Evolutionary conservation across 2,329 filamentous ascomycete genomes (phyloP).

Genomic region (Xylaria digitata): DNA sequence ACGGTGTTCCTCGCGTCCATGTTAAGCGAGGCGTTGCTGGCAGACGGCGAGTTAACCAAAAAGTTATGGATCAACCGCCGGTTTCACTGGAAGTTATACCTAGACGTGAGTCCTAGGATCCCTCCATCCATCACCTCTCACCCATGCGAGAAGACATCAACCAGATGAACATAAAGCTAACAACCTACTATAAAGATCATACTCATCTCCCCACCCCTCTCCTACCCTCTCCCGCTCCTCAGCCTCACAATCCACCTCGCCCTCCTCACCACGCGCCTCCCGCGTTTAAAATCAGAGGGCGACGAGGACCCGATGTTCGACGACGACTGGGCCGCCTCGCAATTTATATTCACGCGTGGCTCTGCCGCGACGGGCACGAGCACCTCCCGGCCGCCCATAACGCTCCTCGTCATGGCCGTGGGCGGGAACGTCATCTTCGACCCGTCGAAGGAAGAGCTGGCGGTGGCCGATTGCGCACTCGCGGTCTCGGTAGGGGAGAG

Average conservation of each 20-base stretch:
- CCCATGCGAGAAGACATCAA: neutral
- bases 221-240: slow-evolving; percentile 91
- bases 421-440: slow-evolving; percentile 94
- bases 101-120: slow-evolving; percentile 75
- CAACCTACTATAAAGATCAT: slow-evolving; percentile 71
- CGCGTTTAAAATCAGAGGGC: slow-evolving; percentile 84
- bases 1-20: slow-evolving; percentile 90
- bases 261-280: slow-evolving; percentile 86
- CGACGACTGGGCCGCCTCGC: slow-evolving; percentile 93
- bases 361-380: slow-evolving; percentile 30
- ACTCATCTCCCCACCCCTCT: slow-evolving; percentile 90
- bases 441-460: slow-evolving; percentile 88
- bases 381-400: slow-evolving; percentile 78
- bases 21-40: slow-evolving; percentile 86
- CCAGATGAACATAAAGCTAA: slow-evolving; percentile 21
- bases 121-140: neutral
- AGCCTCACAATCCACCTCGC: slow-evolving; percentile 94
- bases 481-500: slow-evolving; percentile 80
- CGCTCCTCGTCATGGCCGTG: slow-evolving; percentile 87
- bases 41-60: slow-evolving; percentile 74
- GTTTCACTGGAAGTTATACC: slow-evolving; percentile 96
- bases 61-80: slow-evolving; percentile 87
- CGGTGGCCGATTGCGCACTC: slow-evolving; percentile 88
- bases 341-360: slow-evolving; percentile 75
- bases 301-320: slow-evolving; percentile 98